These are phyloP conservation scores for Strobilomyces echinocephalus DNA, from an alignment of 768 basidiomycete species.

Conservation along the genomic window DNA sequence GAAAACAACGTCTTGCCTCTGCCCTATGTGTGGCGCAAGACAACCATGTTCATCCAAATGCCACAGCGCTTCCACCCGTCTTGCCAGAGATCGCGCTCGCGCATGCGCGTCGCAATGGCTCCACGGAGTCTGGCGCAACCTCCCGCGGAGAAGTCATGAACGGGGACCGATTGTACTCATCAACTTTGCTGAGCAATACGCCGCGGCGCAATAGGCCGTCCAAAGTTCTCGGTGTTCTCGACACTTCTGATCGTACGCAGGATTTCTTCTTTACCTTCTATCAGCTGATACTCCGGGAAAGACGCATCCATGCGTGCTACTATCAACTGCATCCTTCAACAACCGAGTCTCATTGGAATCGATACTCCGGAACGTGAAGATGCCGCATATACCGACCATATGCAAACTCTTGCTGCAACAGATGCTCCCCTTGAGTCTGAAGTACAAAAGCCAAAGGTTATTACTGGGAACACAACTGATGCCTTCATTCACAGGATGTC, in stretches of 20 bases:
- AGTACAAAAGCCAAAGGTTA: conserved; percentile 10
- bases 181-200: conserved; percentile 2
- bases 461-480: conserved; percentile 1
- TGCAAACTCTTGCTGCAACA: not conserved
- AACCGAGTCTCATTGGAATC: conserved; percentile 24
- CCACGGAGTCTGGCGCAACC: not conserved
- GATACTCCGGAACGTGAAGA: not conserved
- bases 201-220: conserved; percentile 14
- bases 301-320: conserved; percentile 28
- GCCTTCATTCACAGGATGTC: conserved; percentile 4
- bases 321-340: conserved; percentile 26
- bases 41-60: conserved; percentile 1
- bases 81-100: conserved; percentile 24
- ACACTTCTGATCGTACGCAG: conserved; percentile 27
- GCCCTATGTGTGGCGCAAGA: conserved; percentile 31
- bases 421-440: not conserved
- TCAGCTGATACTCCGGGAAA: conserved; percentile 8
- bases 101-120: conserved; percentile 19
- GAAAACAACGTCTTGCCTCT: conserved; percentile 51
- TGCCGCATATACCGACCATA: not conserved
- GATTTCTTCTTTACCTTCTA: not conserved
- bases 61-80: conserved; percentile 7
- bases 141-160: not conserved
- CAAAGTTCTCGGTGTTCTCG: conserved; percentile 22
- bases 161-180: conserved; percentile 5